Percentiles rank a stretch among this genome's conserved stretches.
Conservation (phyloP, 1,139 yeast genomes). For the Hyphopichia fennica region DNA sequence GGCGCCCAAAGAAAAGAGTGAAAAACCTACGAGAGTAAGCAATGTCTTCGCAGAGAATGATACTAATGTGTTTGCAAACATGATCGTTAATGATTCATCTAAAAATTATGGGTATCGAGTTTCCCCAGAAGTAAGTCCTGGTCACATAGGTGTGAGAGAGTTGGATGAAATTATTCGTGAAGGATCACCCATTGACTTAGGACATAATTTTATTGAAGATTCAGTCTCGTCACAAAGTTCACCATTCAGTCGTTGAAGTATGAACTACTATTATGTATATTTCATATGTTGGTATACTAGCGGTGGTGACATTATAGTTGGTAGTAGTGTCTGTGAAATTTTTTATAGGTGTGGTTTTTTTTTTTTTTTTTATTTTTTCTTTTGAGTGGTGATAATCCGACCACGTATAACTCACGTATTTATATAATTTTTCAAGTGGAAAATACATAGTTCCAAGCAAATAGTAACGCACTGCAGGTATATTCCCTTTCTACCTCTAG, state of each 20-base stretch:
- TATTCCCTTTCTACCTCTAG: no score
- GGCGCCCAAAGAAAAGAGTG: background rate
- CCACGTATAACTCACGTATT: background rate
- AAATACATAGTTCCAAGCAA: no score
- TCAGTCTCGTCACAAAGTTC: no score
- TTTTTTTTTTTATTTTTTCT: background rate
- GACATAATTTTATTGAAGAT: no score
- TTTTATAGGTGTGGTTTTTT: background rate
- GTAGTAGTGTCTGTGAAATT: background rate
- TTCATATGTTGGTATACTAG: no score
- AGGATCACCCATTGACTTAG: background rate
- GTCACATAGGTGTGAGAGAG: background rate
- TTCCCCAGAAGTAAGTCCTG: background rate
- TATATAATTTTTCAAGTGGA: background rate
- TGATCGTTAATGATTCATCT: slow-evolving; percentile 1
- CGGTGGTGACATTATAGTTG: no score
- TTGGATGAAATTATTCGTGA: background rate
- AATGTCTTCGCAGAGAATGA: background rate
- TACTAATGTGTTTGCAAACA: slow-evolving; percentile 4
- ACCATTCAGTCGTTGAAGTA: no score
- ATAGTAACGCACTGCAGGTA: no score
- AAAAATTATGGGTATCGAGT: slow-evolving; percentile 2
- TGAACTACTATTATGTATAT: no score
- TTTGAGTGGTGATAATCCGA: background rate
- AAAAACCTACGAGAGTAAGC: no score